Evolutionary conservation across 805 yeast genomes (phyloP).

Genomic region (Komagataella kurtzmanii): DNA sequence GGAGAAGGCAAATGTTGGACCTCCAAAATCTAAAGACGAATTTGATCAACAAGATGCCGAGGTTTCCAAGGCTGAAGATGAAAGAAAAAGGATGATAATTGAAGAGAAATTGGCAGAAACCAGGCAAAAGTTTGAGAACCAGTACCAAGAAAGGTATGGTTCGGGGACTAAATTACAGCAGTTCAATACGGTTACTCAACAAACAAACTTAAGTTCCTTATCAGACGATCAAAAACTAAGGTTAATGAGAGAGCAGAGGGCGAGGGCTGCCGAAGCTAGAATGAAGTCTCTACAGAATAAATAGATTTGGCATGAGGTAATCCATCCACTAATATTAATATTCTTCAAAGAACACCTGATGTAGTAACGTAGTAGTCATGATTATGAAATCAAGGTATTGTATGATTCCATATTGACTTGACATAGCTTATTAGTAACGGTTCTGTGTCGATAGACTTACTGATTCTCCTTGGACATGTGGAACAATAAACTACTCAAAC

Average conservation of each 20-base stretch:
- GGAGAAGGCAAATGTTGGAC: slow-evolving; percentile 52
- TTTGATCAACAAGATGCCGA: slow-evolving; percentile 29
- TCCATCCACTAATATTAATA: not conserved
- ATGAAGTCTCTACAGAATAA: slow-evolving; percentile 18
- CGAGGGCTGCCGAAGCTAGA: slow-evolving; percentile 93
- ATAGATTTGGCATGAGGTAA: not conserved
- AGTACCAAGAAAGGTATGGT: slow-evolving; percentile 15
- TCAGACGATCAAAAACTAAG: slow-evolving; percentile 62
- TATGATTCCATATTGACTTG: too few relatives aligned
- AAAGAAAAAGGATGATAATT: slow-evolving; percentile 26
- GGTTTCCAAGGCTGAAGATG: slow-evolving; percentile 20
- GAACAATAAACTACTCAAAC: not conserved
- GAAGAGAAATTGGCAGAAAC: slow-evolving; percentile 26
- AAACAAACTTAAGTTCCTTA: slow-evolving; percentile 42
- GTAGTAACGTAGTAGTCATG: too few relatives aligned
- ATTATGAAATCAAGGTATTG: too few relatives aligned
- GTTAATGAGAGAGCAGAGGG: slow-evolving; percentile 87
- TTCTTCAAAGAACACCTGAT: not conserved
- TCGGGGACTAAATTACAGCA: slow-evolving; percentile 20
- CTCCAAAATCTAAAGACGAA: slow-evolving; percentile 42
- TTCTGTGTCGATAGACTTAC: too few relatives aligned
- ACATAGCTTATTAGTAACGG: not conserved
- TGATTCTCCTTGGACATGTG: not conserved
- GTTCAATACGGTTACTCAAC: slow-evolving; percentile 12
- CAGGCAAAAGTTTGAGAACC: slow-evolving; percentile 24